Percentiles rank a stretch among this genome's conserved stretches.
These are phyloP conservation scores for Rubia peregrina DNA, from an alignment of 305 asterid genomes.

Conservation along the genomic window DNA sequence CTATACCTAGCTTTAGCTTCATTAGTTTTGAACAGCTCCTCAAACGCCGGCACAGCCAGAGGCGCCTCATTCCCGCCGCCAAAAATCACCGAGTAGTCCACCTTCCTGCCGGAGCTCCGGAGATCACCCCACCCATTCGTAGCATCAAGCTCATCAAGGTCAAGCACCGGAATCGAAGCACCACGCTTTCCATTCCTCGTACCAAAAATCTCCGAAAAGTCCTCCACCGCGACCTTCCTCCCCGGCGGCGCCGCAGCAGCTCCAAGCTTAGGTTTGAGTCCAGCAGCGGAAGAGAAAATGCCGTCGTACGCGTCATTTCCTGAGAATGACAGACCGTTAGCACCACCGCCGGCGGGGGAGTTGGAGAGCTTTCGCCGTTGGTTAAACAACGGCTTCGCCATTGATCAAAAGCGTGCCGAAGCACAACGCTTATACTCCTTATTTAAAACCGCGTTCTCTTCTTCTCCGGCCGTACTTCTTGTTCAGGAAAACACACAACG, in stretches of 20 bases:
- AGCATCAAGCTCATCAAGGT: constrained; percentile 49
- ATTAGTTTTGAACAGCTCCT: constrained; percentile 35
- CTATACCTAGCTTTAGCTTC: constrained; percentile 18
- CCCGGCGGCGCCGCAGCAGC: constrained; percentile 14
- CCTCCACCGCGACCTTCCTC: constrained; percentile 24
- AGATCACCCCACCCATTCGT: constrained; percentile 18
- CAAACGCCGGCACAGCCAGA: constrained; percentile 40
- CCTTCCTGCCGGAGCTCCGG: constrained; percentile 26
- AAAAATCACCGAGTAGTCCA: constrained; percentile 66
- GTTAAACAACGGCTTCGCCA: constrained; percentile 44
- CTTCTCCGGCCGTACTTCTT: constrained; percentile 14
- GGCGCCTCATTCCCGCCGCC: constrained; percentile 39
- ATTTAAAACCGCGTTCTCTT: background rate
- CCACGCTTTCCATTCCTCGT: constrained; percentile 27
- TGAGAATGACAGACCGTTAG: constrained; percentile 40
- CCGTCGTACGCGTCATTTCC: constrained; percentile 61
- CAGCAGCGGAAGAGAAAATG: constrained; percentile 31
- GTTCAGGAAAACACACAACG: background rate
- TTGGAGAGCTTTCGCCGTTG: constrained; percentile 48
- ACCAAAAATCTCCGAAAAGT: constrained; percentile 70
- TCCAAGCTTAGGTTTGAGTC: constrained; percentile 19
- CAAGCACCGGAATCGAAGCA: constrained; percentile 76
- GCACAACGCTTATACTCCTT: background rate
- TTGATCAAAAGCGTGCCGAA: constrained; percentile 34
- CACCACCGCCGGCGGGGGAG: constrained; percentile 5